Evolutionary conservation across 2,329 filamentous ascomycete genomes (phyloP).

Genomic region (Biscogniauxia mediterranea): DNA sequence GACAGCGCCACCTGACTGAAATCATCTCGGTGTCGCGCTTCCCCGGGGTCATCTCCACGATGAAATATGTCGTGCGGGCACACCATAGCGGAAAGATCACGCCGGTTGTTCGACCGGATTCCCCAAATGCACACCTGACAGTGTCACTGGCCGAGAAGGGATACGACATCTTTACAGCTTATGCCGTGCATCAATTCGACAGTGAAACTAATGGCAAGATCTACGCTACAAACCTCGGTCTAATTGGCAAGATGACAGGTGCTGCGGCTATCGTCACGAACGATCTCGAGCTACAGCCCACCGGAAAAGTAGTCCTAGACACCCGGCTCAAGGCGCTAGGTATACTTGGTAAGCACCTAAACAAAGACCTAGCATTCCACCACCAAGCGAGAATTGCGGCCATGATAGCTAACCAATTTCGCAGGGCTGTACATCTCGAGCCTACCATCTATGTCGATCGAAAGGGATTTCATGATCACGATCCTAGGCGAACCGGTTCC

Average conservation of each 20-base stretch:
- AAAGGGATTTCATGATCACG: constrained; percentile 68
- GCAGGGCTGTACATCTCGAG: constrained; percentile 74
- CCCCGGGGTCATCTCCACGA: constrained; percentile 60
- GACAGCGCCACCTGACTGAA: constrained; percentile 59
- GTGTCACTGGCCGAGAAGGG: constrained; percentile 62
- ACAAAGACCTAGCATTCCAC: background rate
- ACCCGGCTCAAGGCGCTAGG: constrained; percentile 79
- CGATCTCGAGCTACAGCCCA: constrained; percentile 52
- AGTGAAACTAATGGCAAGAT: constrained; percentile 42
- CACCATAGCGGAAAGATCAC: constrained; percentile 67
- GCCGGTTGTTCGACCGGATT: constrained; percentile 44
- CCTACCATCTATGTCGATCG: constrained; percentile 58
- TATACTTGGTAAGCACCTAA: constrained; percentile 53
- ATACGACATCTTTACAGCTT: constrained; percentile 80
- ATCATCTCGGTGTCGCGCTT: constrained; percentile 71
- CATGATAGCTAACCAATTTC: constrained; percentile 9
- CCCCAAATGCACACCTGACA: constrained; percentile 52
- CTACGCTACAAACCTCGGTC: constrained; percentile 67
- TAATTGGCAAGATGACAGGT: constrained; percentile 87
- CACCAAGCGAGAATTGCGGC: background rate
- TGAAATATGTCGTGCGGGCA: constrained; percentile 69
- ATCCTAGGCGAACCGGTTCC: constrained; percentile 73
- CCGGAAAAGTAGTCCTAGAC: constrained; percentile 62
- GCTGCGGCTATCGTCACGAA: constrained; percentile 70
- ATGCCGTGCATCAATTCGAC: constrained; percentile 60